phyloP scores from a whole-genome alignment of 495 filamentous ascomycete species.

The Neurospora sp. region DNA sequence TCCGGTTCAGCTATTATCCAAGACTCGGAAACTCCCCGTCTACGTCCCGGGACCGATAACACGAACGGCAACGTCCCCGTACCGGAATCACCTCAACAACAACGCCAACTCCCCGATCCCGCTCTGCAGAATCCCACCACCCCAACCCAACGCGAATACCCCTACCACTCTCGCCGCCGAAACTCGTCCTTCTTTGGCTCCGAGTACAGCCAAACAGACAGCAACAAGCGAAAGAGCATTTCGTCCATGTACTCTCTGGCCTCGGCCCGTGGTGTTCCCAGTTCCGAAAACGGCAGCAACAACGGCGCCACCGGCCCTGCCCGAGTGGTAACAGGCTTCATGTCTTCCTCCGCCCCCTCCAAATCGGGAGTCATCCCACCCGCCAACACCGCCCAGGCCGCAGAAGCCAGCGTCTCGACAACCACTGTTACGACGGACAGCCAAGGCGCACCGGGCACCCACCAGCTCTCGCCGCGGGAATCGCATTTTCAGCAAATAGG shows the following conservation, averaged over 20 bases:
- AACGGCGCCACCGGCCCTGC: constrained; percentile 18
- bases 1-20: constrained; percentile 18
- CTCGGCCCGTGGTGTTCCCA: constrained; percentile 39
- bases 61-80: constrained; percentile 13
- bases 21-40: constrained; percentile 33
- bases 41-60: constrained; percentile 18
- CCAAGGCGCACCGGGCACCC: constrained; percentile 25
- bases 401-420: constrained; percentile 41
- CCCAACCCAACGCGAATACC: neutral
- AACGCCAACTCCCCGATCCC: constrained; percentile 34
- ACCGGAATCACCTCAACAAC: constrained; percentile 1
- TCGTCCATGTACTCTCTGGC: constrained; percentile 56
- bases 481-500: constrained; percentile 22
- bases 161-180: constrained; percentile 12
- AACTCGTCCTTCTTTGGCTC: constrained; percentile 21
- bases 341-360: constrained; percentile 18
- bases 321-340: constrained; percentile 26
- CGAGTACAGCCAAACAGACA: constrained; percentile 20
- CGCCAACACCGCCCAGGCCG: constrained; percentile 22
- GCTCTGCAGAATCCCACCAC: constrained; percentile 20
- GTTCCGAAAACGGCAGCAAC: constrained; percentile 33
- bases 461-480: constrained; percentile 35
- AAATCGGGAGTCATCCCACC: constrained; percentile 18
- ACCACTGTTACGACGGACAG: constrained; percentile 44
- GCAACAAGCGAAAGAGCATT: constrained; percentile 52